Evolutionary conservation across 306 rosid genomes (phyloP), one percentile per base, ranked within the genome.

Genomic region (Vicia sativa): DNA sequence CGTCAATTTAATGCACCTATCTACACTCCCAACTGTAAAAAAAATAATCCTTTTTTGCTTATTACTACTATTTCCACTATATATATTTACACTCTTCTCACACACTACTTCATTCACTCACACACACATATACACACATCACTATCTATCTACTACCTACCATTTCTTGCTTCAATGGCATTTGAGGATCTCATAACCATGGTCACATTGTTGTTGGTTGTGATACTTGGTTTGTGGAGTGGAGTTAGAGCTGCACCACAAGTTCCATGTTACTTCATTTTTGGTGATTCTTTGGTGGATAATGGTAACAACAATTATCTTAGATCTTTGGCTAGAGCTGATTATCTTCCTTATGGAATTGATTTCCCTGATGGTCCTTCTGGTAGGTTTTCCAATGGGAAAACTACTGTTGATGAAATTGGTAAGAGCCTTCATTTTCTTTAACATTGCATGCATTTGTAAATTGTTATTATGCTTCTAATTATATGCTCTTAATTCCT

Each of bases 1-100:
- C 92, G 95, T 89, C 87, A 58, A 82, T 78, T 92, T 76, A 92
- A 82, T 92, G 89, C 85, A 31, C 71, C 81, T 67, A 81, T 28
- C 90, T 14, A 79, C 19, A 73, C 34, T 41, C 81, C 77, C 90
- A 87, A 84, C 89, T 62, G 84, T 75, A 64, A 73, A 80, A 70
- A 39, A 54, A 3, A 7, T 15, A 55, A 0, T 25, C n/a, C 1
- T 21, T 6, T 8, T 48, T 9, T 16, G 54, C 19, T 56, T 56
- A 21, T 21, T 21, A 21, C 23, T 13, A 6, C 13, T 4, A 5
- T 34, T 29, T 13, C 75, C 28, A 62, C 77, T 54, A 42, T 43
- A 48, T 63, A 86, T 76, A 59, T 45, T 48, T 50, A 31, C 9
- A 28, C 66, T 60, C 49, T 5, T n/a, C 10, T 28, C 11, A 26